Evolutionary conservation across 2,329 filamentous ascomycete genomes (phyloP).

Genomic region (Alternaria ethzedia): DNA sequence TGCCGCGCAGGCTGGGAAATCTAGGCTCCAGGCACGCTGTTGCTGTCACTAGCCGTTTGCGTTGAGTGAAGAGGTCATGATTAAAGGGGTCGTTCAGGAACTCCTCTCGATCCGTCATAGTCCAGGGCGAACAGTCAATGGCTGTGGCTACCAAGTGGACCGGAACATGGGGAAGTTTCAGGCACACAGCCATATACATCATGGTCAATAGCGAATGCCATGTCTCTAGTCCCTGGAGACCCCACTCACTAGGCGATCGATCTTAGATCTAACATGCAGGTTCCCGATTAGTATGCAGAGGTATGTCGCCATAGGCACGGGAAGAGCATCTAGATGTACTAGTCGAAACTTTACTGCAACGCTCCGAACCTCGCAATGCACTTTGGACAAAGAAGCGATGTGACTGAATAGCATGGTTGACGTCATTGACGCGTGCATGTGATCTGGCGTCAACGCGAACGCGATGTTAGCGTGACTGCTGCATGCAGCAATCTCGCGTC

Average conservation of each 20-base stretch:
- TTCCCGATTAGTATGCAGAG: background rate
- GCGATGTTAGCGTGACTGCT: background rate
- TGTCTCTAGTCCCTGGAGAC: background rate
- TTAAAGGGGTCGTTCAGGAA: background rate
- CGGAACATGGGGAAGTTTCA: constrained; percentile 5
- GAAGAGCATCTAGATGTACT: background rate
- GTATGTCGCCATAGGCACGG: background rate
- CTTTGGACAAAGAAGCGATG: background rate
- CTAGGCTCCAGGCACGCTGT: background rate
- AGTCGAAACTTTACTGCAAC: background rate
- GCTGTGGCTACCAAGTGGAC: background rate
- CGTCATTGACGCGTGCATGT: constrained; percentile 11
- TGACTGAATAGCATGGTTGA: background rate
- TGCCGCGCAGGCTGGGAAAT: background rate
- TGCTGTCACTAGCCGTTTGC: constrained; percentile 1
- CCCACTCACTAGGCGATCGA: constrained; percentile 2
- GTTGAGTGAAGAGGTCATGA: constrained; percentile 3
- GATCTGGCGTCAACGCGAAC: constrained; percentile 13
- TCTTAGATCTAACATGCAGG: constrained; percentile 10
- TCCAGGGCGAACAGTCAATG: background rate
- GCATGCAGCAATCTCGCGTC: background rate
- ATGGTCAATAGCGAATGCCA: constrained; percentile 7
- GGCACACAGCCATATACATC: background rate
- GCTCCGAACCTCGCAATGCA: background rate
- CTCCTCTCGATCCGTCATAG: background rate